Evolutionary conservation across 1,284 basidiomycete genomes (phyloP), one percentile per base, ranked within the genome.

Genomic region (Vanrija sp.): DNA sequence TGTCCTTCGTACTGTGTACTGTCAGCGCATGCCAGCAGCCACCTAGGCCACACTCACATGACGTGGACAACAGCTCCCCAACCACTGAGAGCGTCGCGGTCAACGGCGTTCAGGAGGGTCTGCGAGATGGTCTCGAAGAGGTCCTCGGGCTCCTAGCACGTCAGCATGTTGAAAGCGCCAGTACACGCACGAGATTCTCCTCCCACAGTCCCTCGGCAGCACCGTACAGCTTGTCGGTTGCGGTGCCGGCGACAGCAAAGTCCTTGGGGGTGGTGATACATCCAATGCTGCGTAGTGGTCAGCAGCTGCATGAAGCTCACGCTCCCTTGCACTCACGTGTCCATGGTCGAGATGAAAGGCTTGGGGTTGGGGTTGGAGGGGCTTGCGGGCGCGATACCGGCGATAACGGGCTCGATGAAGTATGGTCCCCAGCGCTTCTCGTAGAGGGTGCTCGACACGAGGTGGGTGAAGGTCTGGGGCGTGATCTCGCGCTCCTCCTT

Each of bases 191-290:
- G 72, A 99, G 80, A 76, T 94, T 90, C 6, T 94, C 92, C 77
- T 99, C 95, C 96, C 96, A 99, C 39, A 99, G 81, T 6, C 93
- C 92, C 77, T 99, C 96, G 39, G 96, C 96, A 64, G 96, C 86
- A 86, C 96, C 96, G 70, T 87, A 98, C 64, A 99, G 78, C 79
- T 98, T 98, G 66, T 86, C 83, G 63, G 86, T 86, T 19, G 96
- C 96, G 3, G 93, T 95, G 15, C 96, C 96, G 20, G 90, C 85
- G 14, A 98, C 95, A 53, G 96, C 92, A 68, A 99, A 98, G 78
- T 98, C 96, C 78, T 80, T 75, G 31, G 72, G 73, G 20, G 71
- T 75, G 19, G 73, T 75, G 63, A 74, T 71, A 59, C 96, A 98
- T 23, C 96, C 96, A 68, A 98, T 97, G 57, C 75, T 76, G 54